phyloP scores from a whole-genome alignment of 306 rosid genomes.

The Trifolium repens region DNA sequence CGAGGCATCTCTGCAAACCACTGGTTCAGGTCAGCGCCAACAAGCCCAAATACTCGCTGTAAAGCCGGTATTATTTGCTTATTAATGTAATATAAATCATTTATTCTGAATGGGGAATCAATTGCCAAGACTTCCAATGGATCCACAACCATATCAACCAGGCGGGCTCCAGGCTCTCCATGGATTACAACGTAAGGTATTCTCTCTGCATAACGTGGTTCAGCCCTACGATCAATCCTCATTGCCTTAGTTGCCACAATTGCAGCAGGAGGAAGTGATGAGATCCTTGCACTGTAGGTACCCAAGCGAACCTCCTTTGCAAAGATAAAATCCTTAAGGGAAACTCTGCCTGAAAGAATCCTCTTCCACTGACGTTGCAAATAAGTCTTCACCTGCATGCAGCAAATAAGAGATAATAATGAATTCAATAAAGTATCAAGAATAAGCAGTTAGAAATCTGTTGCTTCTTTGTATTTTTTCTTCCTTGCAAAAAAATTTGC shows the following conservation, averaged over 20 bases:
- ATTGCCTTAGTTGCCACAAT: constrained; percentile 93
- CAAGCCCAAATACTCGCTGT: constrained; percentile 86
- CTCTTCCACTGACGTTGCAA: constrained; percentile 91
- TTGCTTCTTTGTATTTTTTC: constrained; percentile 20
- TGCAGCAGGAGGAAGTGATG: constrained; percentile 98
- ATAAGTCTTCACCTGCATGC: constrained; percentile 70
- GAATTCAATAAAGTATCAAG: constrained; percentile 38
- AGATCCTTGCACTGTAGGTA: constrained; percentile 70
- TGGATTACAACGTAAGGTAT: constrained; percentile 87
- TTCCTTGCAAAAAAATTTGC: constrained; percentile 16
- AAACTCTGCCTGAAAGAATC: constrained; percentile 77
- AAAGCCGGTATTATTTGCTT: constrained; percentile 93
- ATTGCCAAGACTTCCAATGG: constrained; percentile 81
- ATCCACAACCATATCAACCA: constrained; percentile 91
- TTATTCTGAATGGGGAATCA: constrained; percentile 78
- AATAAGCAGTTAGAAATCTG: constrained; percentile 6
- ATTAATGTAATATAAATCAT: constrained; percentile 83
- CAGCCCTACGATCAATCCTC: constrained; percentile 88
- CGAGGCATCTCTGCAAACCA: constrained; percentile 96
- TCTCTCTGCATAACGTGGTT: constrained; percentile 91
- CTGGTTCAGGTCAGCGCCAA: constrained; percentile 78
- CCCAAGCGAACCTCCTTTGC: constrained; percentile 96
- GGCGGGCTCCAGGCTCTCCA: constrained; percentile 93
- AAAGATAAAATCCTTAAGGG: constrained; percentile 86
- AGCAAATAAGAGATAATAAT: constrained; percentile 36